Evolutionary conservation across 257 asterid species (phyloP).

Genomic region (Przewalskia tangutica): DNA sequence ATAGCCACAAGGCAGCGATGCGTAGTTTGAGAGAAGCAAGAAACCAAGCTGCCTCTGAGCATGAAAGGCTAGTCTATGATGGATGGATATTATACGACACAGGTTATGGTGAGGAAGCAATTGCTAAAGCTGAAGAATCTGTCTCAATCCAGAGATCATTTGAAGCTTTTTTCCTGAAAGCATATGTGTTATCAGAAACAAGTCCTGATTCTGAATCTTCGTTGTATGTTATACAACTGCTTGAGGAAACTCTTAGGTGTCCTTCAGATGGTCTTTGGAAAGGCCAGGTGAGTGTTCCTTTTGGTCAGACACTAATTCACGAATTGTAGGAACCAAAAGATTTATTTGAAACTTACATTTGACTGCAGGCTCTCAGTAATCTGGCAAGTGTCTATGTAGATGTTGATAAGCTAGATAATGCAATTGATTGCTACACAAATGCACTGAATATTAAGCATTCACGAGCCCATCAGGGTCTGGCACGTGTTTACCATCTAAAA

Average conservation of each 20-base stretch:
- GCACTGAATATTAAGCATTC: conserved; percentile 89
- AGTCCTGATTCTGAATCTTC: conserved; percentile 63
- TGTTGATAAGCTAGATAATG: conserved; percentile 71
- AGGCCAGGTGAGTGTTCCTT: conserved; percentile 65
- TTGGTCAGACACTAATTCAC: not conserved
- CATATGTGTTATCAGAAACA: conserved; percentile 73
- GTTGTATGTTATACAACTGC: conserved; percentile 64
- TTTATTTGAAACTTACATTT: not conserved
- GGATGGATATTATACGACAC: conserved; percentile 94
- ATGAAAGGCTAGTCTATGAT: conserved; percentile 83
- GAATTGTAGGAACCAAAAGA: not conserved
- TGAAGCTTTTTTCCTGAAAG: conserved; percentile 92
- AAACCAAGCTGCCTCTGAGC: conserved; percentile 65
- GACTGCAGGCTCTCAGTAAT: conserved; percentile 76
- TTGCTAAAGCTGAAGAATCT: conserved; percentile 84
- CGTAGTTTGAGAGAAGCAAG: conserved; percentile 89
- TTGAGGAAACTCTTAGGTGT: conserved; percentile 95
- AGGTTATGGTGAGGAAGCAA: conserved; percentile 77
- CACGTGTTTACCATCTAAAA: conserved; percentile 87
- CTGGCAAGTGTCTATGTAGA: conserved; percentile 82
- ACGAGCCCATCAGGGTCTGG: conserved; percentile 93
- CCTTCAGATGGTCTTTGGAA: conserved; percentile 96
- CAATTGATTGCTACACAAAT: conserved; percentile 75
- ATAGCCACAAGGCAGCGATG: conserved; percentile 97
- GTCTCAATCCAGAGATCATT: conserved; percentile 77